phyloP scores from a whole-genome alignment of 176 grass and related monocot genomes.

The Raddia guianensis region DNA sequence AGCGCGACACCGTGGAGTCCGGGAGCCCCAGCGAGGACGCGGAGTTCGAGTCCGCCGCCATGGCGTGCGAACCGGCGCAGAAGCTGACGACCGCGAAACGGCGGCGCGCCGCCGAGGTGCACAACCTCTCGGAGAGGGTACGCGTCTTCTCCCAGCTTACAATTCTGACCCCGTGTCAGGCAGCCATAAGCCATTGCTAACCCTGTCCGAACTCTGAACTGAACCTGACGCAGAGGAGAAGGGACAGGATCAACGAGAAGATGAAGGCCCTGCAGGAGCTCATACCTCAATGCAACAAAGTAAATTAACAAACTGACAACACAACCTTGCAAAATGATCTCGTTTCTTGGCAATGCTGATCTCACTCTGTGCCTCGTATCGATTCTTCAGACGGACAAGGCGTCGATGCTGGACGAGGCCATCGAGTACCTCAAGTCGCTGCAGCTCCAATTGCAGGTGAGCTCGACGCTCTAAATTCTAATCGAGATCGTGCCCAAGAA shows the following conservation, averaged over 20 bases:
- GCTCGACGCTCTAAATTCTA: background rate
- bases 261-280: conserved; percentile 95
- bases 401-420: conserved; percentile 89
- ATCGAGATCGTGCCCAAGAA: background rate
- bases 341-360: background rate
- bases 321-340: background rate
- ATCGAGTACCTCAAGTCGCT: conserved; percentile 91
- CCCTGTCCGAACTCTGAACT: background rate
- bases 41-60: conserved; percentile 53
- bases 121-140: conserved; percentile 92
- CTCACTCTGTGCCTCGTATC: background rate
- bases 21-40: conserved; percentile 51
- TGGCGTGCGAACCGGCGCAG: conserved; percentile 41
- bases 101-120: conserved; percentile 74
- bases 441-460: conserved; percentile 77
- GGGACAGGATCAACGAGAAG: conserved; percentile 92
- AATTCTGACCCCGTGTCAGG: background rate
- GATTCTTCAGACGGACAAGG: conserved; percentile 69
- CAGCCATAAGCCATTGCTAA: conserved; percentile 25
- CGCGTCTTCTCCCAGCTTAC: background rate
- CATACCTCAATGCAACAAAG: conserved; percentile 91
- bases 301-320: conserved; percentile 1
- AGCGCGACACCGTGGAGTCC: conserved; percentile 48
- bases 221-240: conserved; percentile 58
- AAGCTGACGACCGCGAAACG: conserved; percentile 46